Base-by-base conservation (phyloP, 805 yeast genomes). In the Jamesozyma piceae region DNA sequence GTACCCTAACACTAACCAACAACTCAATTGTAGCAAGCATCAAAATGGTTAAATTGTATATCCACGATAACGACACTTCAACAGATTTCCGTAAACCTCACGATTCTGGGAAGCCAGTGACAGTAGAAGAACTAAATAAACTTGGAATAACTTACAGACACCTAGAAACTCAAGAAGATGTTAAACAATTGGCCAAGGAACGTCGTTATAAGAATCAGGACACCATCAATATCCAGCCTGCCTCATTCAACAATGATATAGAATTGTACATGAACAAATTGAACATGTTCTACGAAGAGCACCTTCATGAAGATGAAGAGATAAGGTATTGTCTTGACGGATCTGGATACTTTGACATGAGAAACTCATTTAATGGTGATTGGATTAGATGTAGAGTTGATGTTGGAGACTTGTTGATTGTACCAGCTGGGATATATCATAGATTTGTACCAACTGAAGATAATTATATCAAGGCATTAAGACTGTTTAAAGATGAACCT, bases 301-400 rank as follows among this genome's bases (percentile, higher is more conserved):
- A 90, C 63, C 70, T 87, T 42, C 98, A 90, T 60, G 97, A 90
- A 60, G 98, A 90, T 60, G 98, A 90, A 65, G 98, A 90, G 67
- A 90, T 90, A 58, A 71, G 98, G 50, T 90, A 88, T 64, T 77
- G 88, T 41, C 57, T 82, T 17, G 95, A 82, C 22, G 98, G 98
- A 10, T 82, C 78, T 43, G 97, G 98, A 0, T 90, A 74, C 64
- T 90, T 90, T 57, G 97, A 90, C 57, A 86, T 90, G 6, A 73
- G 95, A 50, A 81, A 77, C 54, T 56, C 66, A 24, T 27, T 39
- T 10, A 57, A 72, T 11, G 74, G 73, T 43, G 60, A 68, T 43
- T 90, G 98, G 98, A 72, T 90, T 43, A 75, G 97, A 46, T 72
- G 81, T 44, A 73, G 74, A 46, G 69, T 88, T 29, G 67, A 59